Evolutionary conservation across 2,329 filamentous ascomycete genomes (phyloP), one percentile per base, ranked within the genome.

Genomic region (Botrytis deweyae): DNA sequence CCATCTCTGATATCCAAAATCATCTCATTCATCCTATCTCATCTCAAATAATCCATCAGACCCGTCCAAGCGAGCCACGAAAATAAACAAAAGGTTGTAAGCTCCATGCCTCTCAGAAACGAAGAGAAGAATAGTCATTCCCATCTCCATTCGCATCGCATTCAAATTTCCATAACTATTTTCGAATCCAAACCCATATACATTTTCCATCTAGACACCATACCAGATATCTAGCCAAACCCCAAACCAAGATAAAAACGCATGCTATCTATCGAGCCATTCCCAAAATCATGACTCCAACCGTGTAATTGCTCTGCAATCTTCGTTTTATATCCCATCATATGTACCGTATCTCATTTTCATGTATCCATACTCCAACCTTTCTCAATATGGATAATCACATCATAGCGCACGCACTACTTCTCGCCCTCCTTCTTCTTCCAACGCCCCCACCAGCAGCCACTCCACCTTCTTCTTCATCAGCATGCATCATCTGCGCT

Each of bases 401-500:
- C 91, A 93, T 93, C 73, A 93, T 84, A 62, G 82, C 80, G 81
- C 91, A 92, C 76, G 89, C 82, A 71, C 89, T 85, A 55, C 90
- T 92, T 78, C 91, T 86, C 25, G 91, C 90, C 73, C 89, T 86
- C 74, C 90, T 86, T 55, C 90, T 86, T 40, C 88, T 85, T 44
- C 78, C 78, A 66, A 79, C 76, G 16, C 52, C 52, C 7, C 79
- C 79, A 7, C 83, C 85, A 36, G 84, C 84, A 10, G 84, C 84
- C n/a, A 83, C 76, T 8, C 84, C 89, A 20, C 88, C 91, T 63
- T 93, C 93, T 76, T 94, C 92, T 81, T 97, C 94, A 78, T 93
- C 90, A 65, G 92, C 90, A 82, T 96, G 93, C 77, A 93, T 86
- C 80, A 91, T 87, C 80, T 94, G 91, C 8, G 94, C 94, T 81